phyloP scores from a whole-genome alignment of 2,329 filamentous ascomycete genomes.

The Bipolaris gigantea region DNA sequence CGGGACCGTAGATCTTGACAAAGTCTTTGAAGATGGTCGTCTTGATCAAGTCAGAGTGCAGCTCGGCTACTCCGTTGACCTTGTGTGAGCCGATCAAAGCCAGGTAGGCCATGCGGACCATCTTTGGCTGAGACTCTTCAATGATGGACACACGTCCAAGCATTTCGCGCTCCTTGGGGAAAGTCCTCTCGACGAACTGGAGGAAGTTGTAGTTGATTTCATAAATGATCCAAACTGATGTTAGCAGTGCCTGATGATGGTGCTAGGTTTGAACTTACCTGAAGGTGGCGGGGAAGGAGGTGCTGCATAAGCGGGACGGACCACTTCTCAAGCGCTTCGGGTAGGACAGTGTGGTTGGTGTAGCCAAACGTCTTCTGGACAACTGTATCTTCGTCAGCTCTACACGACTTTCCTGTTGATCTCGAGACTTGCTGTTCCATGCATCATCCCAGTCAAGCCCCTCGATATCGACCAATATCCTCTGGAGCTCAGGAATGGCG shows the following conservation, averaged over 20 bases:
- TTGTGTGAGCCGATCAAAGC: conserved; percentile 98
- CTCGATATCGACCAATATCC: conserved; percentile 86
- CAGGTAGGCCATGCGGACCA: conserved; percentile 95
- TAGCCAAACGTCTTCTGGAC: conserved; percentile 76
- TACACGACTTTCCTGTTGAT: not conserved
- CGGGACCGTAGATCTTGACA: conserved; percentile 87
- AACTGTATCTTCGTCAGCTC: conserved; percentile 38
- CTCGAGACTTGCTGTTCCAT: conserved; percentile 67
- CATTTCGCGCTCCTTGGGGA: conserved; percentile 86
- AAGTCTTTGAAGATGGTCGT: conserved; percentile 99
- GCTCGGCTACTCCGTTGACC: conserved; percentile 95
- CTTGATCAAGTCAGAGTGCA: conserved; percentile 97
- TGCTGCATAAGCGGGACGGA: conserved; percentile 90
- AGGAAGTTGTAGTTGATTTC: conserved; percentile 97
- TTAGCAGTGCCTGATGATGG: conserved; percentile 2
- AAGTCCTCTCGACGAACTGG: conserved; percentile 84
- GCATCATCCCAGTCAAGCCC: conserved; percentile 91
- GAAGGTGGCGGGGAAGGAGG: conserved; percentile 87
- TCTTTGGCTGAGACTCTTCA: conserved; percentile 94
- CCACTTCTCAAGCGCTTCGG: conserved; percentile 98
- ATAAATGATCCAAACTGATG: conserved; percentile 73
- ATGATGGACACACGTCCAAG: conserved; percentile 91
- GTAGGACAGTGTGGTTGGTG: conserved; percentile 97
- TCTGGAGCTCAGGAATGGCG: conserved; percentile 92
- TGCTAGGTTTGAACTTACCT: conserved; percentile 45